Evolutionary conservation across 2,329 filamentous ascomycete genomes (phyloP), one percentile per base, ranked within the genome.

Genomic region (Xylariaceae sp.): DNA sequence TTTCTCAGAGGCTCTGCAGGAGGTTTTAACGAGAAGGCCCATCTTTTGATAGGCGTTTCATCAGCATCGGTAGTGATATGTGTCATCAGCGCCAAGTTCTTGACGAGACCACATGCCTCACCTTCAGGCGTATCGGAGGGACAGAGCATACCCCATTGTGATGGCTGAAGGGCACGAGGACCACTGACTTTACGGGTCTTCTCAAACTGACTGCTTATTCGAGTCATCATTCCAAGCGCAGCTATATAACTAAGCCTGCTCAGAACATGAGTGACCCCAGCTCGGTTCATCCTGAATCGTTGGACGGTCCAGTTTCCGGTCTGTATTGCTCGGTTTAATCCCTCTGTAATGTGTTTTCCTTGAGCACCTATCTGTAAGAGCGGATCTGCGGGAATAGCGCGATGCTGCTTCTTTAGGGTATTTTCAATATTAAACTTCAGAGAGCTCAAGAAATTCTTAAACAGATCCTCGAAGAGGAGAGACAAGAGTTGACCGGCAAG

Each of bases 281-380:
- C 92, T 69, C 92, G 81, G 68, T 97, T 95, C 94, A 99, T 99
- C 72, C 92, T 91, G 76, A 99, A 99, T 70, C 95, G 90, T 73
- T 96, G 96, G 63, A 99, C 80, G 60, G 82, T 96, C 94, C 94
- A 99, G 68, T 99, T 99, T 26, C 94, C 94, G 0, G 94, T 97
- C 51, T 95, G 91, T 56, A 99, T 96, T 6, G 94, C 92, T 58
- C 95, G 85, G 70, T 96, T 95, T 80, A 99, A 90, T 9, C 94
- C 94, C 62, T 88, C 81, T 0, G 91, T 95, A 63, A 99, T 97
- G 65, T 87, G 86, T 62, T 88, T 88, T 52, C 89, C 88, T 63
- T 94, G 88, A 46, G 89, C 87, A 62, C 85, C 86, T 64, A 99
- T 87, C 66, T 95, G 87, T 40, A 87, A 83, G 59, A 87, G 85